Evolutionary conservation across 306 rosid species (phyloP), one percentile per base, ranked within the genome.

Genomic region (Ammopiptanthus mongolicus): DNA sequence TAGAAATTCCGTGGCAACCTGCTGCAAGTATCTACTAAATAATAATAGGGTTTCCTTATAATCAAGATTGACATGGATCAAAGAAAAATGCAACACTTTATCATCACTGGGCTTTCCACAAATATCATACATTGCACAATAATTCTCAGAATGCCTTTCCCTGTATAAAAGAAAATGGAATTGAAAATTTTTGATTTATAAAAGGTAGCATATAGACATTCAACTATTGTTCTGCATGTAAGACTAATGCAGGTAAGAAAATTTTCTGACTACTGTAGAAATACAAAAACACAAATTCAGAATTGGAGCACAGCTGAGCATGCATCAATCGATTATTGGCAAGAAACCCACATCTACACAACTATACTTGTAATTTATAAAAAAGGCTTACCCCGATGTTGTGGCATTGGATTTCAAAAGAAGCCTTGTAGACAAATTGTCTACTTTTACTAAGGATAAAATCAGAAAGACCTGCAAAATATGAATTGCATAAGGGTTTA

Each of bases 101-200:
- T n/a, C n/a, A n/a, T n/a, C n/a, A n/a, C n/a, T n/a, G n/a, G n/a
- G n/a, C n/a, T n/a, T 82, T 73, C 97, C 98, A 84, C 98, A 95
- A 42, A 90, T 86, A 63, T 74, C 93, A 82, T 87, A 90, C 97
- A 92, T 95, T n/a, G 93, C 83, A 76, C 98, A 95, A 15, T 90
- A 88, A 28, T 74, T 89, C 84, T 80, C 89, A 0, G 97, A 77
- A 84, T 87, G 98, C 69, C 77, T 90, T 84, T 77, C 84, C 82
- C 96, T 90, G 48, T 11, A 50, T 51, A 78, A 50, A 14, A 73
- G 5, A 14, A 71, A 52, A 63, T 5, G 4, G 48, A 71, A 51
- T 17, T 68, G 51, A 56, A 23, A 70, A 65, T 15, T n/a, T n/a
- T n/a, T 18, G 46, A 33, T 29, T 19, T 50, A 34, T 9, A 39